These are phyloP conservation scores for Pseudocercospora musae DNA, from an alignment of 2,329 filamentous ascomycete genomes.

Conservation along the genomic window DNA sequence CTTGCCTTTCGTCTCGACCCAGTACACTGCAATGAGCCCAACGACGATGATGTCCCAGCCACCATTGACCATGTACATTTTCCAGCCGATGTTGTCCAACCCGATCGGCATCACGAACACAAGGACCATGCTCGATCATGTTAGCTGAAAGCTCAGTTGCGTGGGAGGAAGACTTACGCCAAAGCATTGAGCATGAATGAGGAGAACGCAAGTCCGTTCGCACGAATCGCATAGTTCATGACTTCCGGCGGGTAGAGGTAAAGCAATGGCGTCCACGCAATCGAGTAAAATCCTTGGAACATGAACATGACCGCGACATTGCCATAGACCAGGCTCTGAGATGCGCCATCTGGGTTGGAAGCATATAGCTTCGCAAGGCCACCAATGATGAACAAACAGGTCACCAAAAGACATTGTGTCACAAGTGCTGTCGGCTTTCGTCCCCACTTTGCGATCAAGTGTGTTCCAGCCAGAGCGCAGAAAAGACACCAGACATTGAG, in stretches of 20 bases:
- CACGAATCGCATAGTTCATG: conserved; percentile 50
- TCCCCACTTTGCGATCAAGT: conserved; percentile 21
- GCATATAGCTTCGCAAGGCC: conserved; percentile 46
- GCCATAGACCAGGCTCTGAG: conserved; percentile 38
- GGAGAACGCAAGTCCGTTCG: conserved; percentile 39
- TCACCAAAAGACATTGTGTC: conserved; percentile 21
- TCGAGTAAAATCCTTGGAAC: conserved; percentile 51
- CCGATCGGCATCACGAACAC: conserved; percentile 51
- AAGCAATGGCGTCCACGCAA: conserved; percentile 51
- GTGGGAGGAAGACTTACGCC: conserved; percentile 19
- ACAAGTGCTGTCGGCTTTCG: conserved; percentile 29
- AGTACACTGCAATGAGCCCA: conserved; percentile 36
- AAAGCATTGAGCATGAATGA: conserved; percentile 23
- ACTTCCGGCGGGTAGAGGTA: conserved; percentile 51
- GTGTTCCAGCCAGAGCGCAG: conserved; percentile 25
- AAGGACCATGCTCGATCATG: conserved; percentile 36
- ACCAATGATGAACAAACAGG: conserved; percentile 53
- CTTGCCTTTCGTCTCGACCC: conserved; percentile 32
- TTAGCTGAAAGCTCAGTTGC: background rate
- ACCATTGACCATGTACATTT: conserved; percentile 45
- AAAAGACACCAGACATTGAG: conserved; percentile 39
- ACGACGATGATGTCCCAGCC: conserved; percentile 41
- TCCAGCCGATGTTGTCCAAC: conserved; percentile 52
- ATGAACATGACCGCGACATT: conserved; percentile 49
- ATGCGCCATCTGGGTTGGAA: conserved; percentile 23